Evolutionary conservation across 257 asterid species (phyloP).

Genomic region (Scutellaria barbata): DNA sequence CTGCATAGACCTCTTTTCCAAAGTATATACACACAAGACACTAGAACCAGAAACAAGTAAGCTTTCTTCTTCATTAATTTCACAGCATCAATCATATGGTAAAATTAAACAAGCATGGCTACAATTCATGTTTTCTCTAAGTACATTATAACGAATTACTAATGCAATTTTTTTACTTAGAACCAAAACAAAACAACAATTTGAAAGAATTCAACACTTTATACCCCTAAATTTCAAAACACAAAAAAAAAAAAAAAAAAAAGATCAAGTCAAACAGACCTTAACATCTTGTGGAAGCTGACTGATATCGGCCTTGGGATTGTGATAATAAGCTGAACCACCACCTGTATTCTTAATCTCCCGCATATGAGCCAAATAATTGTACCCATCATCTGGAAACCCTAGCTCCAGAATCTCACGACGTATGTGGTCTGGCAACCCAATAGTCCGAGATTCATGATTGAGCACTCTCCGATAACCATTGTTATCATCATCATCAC

Average conservation of each 20-base stretch:
- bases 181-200: slow-evolving; percentile 5
- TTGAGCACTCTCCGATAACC: slow-evolving; percentile 26
- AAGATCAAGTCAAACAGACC: slow-evolving; percentile 48
- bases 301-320: slow-evolving; percentile 65
- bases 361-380: slow-evolving; percentile 76
- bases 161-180: background rate
- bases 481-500: slow-evolving; percentile 32
- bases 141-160: background rate
- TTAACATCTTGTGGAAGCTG: slow-evolving; percentile 76
- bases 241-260: slow-evolving; percentile 26
- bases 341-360: slow-evolving; percentile 90
- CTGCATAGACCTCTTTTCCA: background rate
- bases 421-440: slow-evolving; percentile 68
- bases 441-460: slow-evolving; percentile 21
- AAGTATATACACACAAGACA: background rate
- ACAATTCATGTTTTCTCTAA: background rate
- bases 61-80: background rate
- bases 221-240: background rate
- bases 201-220: background rate
- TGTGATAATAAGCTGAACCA: slow-evolving; percentile 73
- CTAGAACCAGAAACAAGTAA: background rate
- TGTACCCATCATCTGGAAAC: slow-evolving; percentile 96
- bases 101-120: background rate
- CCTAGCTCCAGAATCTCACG: slow-evolving; percentile 91
- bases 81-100: background rate